These are phyloP conservation scores for Fragaria nilgerrensis DNA, from an alignment of 306 rosid species.

Conservation along the genomic window DNA sequence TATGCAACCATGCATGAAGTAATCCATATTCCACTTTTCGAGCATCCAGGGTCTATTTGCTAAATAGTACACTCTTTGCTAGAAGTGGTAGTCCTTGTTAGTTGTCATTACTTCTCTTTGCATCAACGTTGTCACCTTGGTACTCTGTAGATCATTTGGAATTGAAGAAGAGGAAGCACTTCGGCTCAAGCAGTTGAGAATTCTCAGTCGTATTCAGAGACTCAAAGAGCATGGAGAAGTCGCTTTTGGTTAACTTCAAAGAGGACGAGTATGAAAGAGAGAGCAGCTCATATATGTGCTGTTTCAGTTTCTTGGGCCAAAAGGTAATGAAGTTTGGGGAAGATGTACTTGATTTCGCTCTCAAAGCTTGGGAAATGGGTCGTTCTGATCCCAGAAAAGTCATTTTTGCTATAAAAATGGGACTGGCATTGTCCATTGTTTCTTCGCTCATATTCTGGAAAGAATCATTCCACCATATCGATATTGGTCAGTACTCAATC, in stretches of 20 bases:
- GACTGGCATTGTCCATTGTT: constrained; percentile 48
- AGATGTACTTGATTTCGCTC: constrained; percentile 5
- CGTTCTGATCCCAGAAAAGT: constrained; percentile 54
- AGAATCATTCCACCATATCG: constrained; percentile 24
- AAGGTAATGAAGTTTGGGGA: constrained; percentile 2
- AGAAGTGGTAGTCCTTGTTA: neutral
- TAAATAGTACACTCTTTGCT: neutral
- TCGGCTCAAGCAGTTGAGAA: neutral
- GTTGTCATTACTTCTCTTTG: neutral
- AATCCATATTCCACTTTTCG: neutral
- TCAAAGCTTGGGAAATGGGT: constrained; percentile 51
- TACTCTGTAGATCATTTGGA: neutral
- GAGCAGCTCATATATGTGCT: neutral
- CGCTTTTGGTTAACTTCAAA: neutral
- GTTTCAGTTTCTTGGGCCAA: constrained; percentile 7
- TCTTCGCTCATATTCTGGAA: constrained; percentile 50
- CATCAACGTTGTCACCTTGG: neutral
- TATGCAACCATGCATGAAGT: neutral
- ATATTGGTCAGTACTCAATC: constrained; percentile 44
- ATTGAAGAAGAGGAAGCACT: neutral
- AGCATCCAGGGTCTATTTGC: neutral
- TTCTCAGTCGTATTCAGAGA: neutral
- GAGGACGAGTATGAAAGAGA: neutral
- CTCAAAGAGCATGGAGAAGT: constrained; percentile 21
- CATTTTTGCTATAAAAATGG: constrained; percentile 52